These are phyloP conservation scores for Davidsoniella virescens DNA, from an alignment of 2,329 filamentous ascomycete genomes.

Conservation along the genomic window DNA sequence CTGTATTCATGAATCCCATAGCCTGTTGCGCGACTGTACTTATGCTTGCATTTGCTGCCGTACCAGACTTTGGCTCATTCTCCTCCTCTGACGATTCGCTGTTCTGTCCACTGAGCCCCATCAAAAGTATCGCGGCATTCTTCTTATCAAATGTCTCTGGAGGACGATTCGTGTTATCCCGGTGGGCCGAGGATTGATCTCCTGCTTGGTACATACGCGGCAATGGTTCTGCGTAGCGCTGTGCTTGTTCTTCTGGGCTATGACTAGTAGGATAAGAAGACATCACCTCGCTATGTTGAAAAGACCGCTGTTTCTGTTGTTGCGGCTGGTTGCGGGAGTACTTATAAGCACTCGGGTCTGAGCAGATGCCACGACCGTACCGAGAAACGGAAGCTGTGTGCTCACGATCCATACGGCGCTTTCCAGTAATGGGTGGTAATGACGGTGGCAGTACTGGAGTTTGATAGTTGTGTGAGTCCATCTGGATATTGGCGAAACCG, in stretches of 20 bases:
- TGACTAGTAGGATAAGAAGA: too few relatives aligned
- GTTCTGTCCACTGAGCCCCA: constrained; percentile 31
- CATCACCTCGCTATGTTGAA: too few relatives aligned
- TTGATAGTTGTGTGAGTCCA: background rate
- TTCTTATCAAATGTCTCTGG: constrained; percentile 23
- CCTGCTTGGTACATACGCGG: too few relatives aligned
- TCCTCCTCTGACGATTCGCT: constrained; percentile 13
- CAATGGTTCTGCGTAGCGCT: too few relatives aligned
- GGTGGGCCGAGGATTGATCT: too few relatives aligned
- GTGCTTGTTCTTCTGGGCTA: too few relatives aligned
- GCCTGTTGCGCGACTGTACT: constrained; percentile 21
- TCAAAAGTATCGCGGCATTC: constrained; percentile 28
- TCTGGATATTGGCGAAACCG: background rate
- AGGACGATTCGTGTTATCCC: too few relatives aligned
- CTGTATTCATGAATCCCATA: constrained; percentile 20
- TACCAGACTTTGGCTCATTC: constrained; percentile 10
- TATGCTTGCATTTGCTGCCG: background rate
- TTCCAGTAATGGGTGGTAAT: background rate
- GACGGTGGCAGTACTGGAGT: background rate
- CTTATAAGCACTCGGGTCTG: constrained; percentile 4
- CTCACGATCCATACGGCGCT: constrained; percentile 8
- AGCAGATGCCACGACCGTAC: constrained; percentile 3
- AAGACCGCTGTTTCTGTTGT: too few relatives aligned
- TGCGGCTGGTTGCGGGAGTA: background rate
- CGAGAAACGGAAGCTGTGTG: constrained; percentile 3